Base-by-base conservation (phyloP, 768 basidiomycete genomes). In the Calvatia gigantea region DNA sequence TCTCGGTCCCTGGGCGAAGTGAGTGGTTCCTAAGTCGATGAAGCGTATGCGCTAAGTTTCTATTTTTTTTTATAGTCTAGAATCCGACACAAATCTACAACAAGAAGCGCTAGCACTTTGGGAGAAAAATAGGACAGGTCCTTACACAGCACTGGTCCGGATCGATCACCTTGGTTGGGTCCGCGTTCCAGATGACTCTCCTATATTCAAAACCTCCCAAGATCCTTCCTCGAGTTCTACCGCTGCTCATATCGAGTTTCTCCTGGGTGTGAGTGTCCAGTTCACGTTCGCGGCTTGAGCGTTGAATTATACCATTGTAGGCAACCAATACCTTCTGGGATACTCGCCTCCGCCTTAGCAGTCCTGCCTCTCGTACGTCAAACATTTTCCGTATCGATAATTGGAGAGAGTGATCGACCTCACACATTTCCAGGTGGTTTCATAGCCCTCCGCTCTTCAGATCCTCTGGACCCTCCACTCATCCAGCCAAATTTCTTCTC, bases 401-500 rank as follows among this genome's bases (percentile, higher is more conserved):
- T n/a, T n/a, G n/a, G n/a, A n/a, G n/a, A n/a, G n/a, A n/a, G n/a
- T n/a, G n/a, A n/a, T 19, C 17, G 9, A 19, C 19, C 17, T 2
- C 17, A 23, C 23, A 45, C 19, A 5, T 11, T 8, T 17, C 23
- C n/a, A 61, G 60, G 60, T 19, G 60, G 58, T 21, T 46, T 62
- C 6, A 27, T 67, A 12, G 47, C 62, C 4, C 61, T 79, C 58
- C 73, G 68, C 48, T 74, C 76, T 11, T 74, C 67, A 14, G 61
- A 72, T 57, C 69, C 75, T n/a, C 79, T 80, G 62, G 69, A 69
- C 32, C 31, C 64, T 25, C 80, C 81, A 1, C 51, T 67, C 17
- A 78, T 82, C 65, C 70, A 80, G 61, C 76, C 78, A 1, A 47
- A 51, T 17, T 50, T 56, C 51, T 70, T 74, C 42, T 60, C 57